Conservation (phyloP, 345 rosid genomes). For the Salix arbutifolia region DNA sequence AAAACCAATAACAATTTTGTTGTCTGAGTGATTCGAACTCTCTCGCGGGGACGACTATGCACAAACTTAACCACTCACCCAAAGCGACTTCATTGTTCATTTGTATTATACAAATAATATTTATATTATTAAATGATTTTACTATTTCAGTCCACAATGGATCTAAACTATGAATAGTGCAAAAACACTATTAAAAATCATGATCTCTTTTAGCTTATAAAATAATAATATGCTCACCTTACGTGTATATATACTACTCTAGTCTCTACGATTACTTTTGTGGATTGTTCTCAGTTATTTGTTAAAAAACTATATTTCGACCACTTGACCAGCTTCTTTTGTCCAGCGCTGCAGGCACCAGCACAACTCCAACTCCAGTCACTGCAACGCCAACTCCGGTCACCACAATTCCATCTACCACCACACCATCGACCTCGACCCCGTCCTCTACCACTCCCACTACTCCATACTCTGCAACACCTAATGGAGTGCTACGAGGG, state of each 20-base stretch:
- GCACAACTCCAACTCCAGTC: conserved; percentile 19
- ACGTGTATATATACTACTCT: background rate
- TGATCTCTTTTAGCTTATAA: too few relatives aligned
- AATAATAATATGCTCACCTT: too few relatives aligned
- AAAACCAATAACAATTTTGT: too few relatives aligned
- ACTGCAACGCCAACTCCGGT: conserved; percentile 20
- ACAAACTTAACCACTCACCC: too few relatives aligned
- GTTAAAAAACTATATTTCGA: background rate
- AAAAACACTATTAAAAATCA: too few relatives aligned
- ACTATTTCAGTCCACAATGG: too few relatives aligned
- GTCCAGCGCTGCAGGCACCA: conserved; percentile 23
- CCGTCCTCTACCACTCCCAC: conserved; percentile 20
- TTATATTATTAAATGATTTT: too few relatives aligned
- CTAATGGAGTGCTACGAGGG: conserved; percentile 50
- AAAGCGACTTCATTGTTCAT: too few relatives aligned
- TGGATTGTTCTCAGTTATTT: background rate
- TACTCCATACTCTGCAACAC: conserved; percentile 30
- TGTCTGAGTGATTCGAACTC: too few relatives aligned
- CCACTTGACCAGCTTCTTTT: background rate
- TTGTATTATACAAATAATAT: too few relatives aligned
- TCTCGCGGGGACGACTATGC: too few relatives aligned
- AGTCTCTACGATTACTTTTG: background rate
- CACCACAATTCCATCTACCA: conserved; percentile 21
- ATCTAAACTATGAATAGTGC: too few relatives aligned
- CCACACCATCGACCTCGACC: conserved; percentile 29